Evolutionary conservation across 192 early-diverging fungal genomes (phyloP), one percentile per base, ranked within the genome.

Genomic region (Coemansia sp.): DNA sequence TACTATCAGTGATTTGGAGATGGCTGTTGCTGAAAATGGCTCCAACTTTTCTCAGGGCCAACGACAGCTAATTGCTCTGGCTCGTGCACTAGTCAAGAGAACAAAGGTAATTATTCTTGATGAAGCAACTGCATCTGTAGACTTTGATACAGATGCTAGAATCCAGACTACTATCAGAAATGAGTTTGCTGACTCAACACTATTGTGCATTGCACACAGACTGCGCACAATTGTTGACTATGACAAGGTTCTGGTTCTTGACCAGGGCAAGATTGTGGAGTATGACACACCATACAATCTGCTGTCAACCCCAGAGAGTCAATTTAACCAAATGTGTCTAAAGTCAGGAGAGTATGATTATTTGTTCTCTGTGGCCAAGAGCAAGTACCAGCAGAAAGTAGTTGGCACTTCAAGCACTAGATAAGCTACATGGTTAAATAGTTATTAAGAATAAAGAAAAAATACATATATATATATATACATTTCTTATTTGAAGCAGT

Each of bases 21-120:
- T 72, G 71, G 67, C 59, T 14, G 65, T 81, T 14, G 36, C 50
- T 20, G 87, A 88, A 61, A 86, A 84, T 49, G 92, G 92, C 30
- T 84, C 85, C 31, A 93, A 93, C 81, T 87, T 94, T 63, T 90
- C 88, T 22, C 85, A 86, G 66, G 94, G 94, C 10, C 93, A 96
- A 75, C 82, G 91, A 32, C 94, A 96, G 83, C 67, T 96, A 49
- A 82, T 96, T 51, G 90, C 91, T 60, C 78, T 96, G 10, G 92
- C 93, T 0, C 85, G 94, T 56, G 92, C 92, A 12, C 68, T 96
- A 66, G 73, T 94, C 48, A 89, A 87, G 70, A 81, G 87, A 40
- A 83, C 86, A 30, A 86, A 79, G 45, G 86, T 93, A 48, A 80
- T 92, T 10, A 71, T 92, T 8, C 73, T 91, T 64, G 91, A 92